Percentiles rank a stretch among this genome's conserved stretches.
Conservation (phyloP, 169 alveolate genomes). For the Cryptosporidium viatorum region DNA sequence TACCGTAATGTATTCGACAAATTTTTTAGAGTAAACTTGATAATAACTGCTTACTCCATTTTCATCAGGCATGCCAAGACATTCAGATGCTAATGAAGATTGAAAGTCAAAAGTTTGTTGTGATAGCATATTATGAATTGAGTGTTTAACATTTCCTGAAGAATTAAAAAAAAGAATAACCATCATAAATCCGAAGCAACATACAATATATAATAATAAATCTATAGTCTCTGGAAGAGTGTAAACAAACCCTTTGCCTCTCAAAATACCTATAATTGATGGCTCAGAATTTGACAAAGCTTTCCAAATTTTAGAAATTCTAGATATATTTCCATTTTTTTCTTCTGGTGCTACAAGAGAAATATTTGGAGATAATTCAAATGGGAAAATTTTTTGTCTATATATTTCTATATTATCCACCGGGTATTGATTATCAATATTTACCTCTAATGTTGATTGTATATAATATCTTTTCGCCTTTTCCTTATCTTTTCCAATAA, state of each 20-base stretch:
- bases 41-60: constrained; percentile 44
- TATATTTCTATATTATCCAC: constrained; percentile 53
- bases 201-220: constrained; percentile 4
- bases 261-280: constrained; percentile 35
- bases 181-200: constrained; percentile 11
- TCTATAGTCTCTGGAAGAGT: constrained; percentile 46
- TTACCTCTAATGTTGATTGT: constrained; percentile 61
- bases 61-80: constrained; percentile 40
- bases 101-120: constrained; percentile 28
- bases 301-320: constrained; percentile 22
- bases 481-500: constrained; percentile 3
- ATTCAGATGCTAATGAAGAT: constrained; percentile 25
- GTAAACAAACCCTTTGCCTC: constrained; percentile 32
- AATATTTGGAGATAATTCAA: constrained; percentile 46
- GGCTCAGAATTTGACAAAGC: constrained; percentile 56
- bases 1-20: background rate
- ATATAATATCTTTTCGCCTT: constrained; percentile 37
- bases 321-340: background rate
- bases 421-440: constrained; percentile 57
- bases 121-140: constrained; percentile 17
- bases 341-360: constrained; percentile 21
- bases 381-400: constrained; percentile 65
- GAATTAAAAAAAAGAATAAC: constrained; percentile 30
- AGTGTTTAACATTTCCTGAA: constrained; percentile 52
- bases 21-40: constrained; percentile 6